Conservation (phyloP, 352 stramenopile genomes). For the Phytophthora aleatoria region DNA sequence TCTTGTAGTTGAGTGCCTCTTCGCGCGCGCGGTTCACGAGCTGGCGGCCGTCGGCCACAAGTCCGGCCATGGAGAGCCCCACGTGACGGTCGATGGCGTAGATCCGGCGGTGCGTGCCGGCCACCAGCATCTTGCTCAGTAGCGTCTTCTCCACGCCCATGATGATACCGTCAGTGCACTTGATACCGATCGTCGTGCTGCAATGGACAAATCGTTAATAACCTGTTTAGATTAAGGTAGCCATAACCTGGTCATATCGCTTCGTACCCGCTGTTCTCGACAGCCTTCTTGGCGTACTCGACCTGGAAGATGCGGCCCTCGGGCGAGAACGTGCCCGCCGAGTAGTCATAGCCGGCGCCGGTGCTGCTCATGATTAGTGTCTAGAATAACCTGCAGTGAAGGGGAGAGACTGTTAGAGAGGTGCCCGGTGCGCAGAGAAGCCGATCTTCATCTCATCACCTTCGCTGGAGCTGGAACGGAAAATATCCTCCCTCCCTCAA, state of each 20-base stretch:
- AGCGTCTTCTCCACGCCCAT: constrained; percentile 97
- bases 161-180: constrained; percentile 97
- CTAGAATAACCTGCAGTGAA: constrained; percentile 5
- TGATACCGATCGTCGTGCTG: constrained; percentile 97
- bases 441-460: constrained; percentile 30
- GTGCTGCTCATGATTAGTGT: constrained; percentile 78
- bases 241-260: background rate
- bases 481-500: constrained; percentile 32
- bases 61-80: constrained; percentile 94
- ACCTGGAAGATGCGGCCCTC: constrained; percentile 99
- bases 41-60: constrained; percentile 95
- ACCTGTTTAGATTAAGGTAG: background rate
- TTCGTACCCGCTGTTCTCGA: constrained; percentile 94
- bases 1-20: constrained; percentile 95
- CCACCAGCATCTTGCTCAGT: constrained; percentile 93
- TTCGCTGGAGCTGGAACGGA: constrained; percentile 21
- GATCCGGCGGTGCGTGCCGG: constrained; percentile 86
- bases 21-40: constrained; percentile 96
- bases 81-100: constrained; percentile 92
- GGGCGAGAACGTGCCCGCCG: constrained; percentile 95
- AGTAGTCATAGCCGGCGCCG: constrained; percentile 88
- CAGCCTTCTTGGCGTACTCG: constrained; percentile 98
- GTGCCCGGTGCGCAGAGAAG: background rate
- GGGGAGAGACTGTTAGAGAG: constrained; percentile 3
- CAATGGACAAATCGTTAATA: background rate